phyloP scores from a whole-genome alignment of 139 green algal species.

The Chlorella sp. region DNA sequence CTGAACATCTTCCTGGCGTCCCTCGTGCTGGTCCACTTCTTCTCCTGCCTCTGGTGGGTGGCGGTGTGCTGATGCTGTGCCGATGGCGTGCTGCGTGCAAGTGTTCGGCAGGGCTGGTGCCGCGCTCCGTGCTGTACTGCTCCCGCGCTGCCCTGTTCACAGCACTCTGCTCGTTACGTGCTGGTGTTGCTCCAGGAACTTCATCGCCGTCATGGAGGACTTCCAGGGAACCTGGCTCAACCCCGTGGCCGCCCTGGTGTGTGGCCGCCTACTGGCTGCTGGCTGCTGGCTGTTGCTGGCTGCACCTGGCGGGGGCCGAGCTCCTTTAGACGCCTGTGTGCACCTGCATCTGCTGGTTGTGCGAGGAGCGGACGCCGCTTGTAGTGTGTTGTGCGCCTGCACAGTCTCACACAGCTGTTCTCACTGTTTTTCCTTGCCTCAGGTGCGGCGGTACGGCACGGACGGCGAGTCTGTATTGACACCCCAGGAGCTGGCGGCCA shows the following conservation, averaged over 20 bases:
- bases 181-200: conserved; percentile 12
- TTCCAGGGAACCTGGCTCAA: conserved; percentile 4
- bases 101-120: not conserved
- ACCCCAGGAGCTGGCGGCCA: not conserved
- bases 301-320: no score
- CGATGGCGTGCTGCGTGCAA: not conserved
- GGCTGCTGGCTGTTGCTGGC: no score
- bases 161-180: not conserved
- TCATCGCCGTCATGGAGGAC: conserved; percentile 19
- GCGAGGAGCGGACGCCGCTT: no score
- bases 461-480: conserved; percentile 16
- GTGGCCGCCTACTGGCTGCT: no score
- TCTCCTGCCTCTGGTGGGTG: conserved; percentile 24
- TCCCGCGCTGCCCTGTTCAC: no score
- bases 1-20: not conserved
- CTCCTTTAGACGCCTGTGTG: no score
- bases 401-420: no score
- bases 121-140: no score
- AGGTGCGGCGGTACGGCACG: not conserved
- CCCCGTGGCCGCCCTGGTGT: conserved; percentile 9
- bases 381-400: no score
- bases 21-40: conserved; percentile 11
- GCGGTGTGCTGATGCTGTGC: not conserved
- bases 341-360: no score
- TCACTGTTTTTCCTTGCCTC: no score